These are phyloP conservation scores for Fagopyrum homotropicum DNA, from an alignment of 148 eudicot species.

Conservation along the genomic window DNA sequence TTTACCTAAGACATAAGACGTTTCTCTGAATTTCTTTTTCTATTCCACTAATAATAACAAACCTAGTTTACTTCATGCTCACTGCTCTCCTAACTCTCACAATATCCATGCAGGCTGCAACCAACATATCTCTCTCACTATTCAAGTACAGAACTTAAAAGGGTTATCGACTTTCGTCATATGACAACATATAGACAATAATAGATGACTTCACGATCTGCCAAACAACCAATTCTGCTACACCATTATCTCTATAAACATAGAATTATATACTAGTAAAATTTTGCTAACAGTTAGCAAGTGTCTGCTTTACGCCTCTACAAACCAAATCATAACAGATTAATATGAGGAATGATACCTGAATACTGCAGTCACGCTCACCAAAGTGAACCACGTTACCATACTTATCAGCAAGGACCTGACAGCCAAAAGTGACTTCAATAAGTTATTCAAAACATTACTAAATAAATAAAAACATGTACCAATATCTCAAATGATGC, in stretches of 20 bases:
- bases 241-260: background rate
- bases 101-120: background rate
- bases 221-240: background rate
- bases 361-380: slow-evolving; percentile 99
- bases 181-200: background rate
- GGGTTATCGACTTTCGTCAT: background rate
- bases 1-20: background rate
- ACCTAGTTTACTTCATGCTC: no score
- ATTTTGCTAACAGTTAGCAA: background rate
- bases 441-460: background rate
- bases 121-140: background rate
- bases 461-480: background rate
- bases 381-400: slow-evolving; percentile 98
- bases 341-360: slow-evolving; percentile 35
- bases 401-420: slow-evolving; percentile 98
- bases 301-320: background rate
- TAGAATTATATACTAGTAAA: background rate
- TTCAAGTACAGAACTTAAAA: background rate
- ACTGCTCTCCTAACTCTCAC: no score
- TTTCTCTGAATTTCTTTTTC: background rate
- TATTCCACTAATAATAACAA: background rate
- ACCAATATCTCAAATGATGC: background rate
- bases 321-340: background rate
- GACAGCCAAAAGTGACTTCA: slow-evolving; percentile 14
- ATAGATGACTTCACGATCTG: background rate